phyloP scores from a whole-genome alignment of 106 monocot genomes.

The Allium sativum region DNA sequence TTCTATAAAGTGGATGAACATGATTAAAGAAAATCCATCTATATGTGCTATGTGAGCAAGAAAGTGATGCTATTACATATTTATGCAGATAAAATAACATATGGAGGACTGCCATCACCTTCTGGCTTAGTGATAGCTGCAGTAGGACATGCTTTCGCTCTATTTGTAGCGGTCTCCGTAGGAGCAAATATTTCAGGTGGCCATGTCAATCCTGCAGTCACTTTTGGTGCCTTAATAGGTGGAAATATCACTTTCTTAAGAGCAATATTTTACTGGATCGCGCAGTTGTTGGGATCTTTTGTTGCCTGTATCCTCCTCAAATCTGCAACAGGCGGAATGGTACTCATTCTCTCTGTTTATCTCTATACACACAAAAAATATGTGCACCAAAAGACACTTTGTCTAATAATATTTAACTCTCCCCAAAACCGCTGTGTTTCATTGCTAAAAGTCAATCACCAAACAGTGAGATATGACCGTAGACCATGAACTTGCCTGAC shows the following conservation, averaged over 20 bases:
- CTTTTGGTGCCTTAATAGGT: slow-evolving; percentile 34
- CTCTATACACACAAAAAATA: too few relatives aligned
- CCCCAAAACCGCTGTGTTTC: too few relatives aligned
- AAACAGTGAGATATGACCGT: too few relatives aligned
- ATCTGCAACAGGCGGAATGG: slow-evolving; percentile 25
- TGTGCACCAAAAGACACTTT: too few relatives aligned
- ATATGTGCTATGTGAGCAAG: not conserved
- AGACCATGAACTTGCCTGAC: too few relatives aligned
- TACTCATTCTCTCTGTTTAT: not conserved
- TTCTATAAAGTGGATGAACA: too few relatives aligned
- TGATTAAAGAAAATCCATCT: too few relatives aligned
- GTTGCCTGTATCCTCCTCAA: slow-evolving; percentile 42
- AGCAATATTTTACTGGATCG: slow-evolving; percentile 33
- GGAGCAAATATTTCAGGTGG: slow-evolving; percentile 45
- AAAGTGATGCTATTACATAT: not conserved
- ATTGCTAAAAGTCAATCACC: too few relatives aligned
- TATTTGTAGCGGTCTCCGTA: slow-evolving; percentile 33
- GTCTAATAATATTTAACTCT: too few relatives aligned
- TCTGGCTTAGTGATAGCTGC: slow-evolving; percentile 22
- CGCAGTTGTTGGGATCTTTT: slow-evolving; percentile 31
- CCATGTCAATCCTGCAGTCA: slow-evolving; percentile 57
- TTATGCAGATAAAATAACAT: not conserved
- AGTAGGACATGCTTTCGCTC: slow-evolving; percentile 26
- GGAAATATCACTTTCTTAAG: slow-evolving; percentile 36
- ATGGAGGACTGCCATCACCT: not conserved